phyloP scores from a whole-genome alignment of 2,329 filamentous ascomycete genomes.

The Sporothrix euskadiensis region DNA sequence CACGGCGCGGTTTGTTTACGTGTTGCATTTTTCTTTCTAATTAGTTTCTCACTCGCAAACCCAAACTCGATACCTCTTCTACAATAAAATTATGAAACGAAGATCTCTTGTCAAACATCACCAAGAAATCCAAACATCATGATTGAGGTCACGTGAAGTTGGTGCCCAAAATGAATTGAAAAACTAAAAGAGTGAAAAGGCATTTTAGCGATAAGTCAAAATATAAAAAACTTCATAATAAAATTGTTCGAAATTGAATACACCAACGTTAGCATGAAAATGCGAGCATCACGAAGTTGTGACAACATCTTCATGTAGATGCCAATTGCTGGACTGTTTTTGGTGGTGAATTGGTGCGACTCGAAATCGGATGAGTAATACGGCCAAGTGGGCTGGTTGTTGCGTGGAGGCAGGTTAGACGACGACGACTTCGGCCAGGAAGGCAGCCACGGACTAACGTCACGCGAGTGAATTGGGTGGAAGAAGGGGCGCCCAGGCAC shows the following conservation, averaged over 20 bases:
- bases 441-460: slow-evolving; percentile 34
- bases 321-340: background rate
- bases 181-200: background rate
- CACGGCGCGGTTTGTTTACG: background rate
- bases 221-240: too few relatives aligned
- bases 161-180: background rate
- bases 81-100: background rate
- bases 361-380: slow-evolving; percentile 22
- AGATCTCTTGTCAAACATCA: background rate
- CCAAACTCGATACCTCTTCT: slow-evolving; percentile 6
- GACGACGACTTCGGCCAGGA: slow-evolving; percentile 19
- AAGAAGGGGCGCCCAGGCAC: background rate
- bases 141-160: background rate
- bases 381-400: background rate
- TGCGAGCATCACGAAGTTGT: background rate
- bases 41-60: background rate
- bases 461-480: slow-evolving; percentile 25
- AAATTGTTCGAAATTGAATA: too few relatives aligned
- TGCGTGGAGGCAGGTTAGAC: background rate
- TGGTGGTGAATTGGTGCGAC: background rate
- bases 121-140: background rate
- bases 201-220: background rate
- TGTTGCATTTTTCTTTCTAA: background rate
- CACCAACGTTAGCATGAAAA: too few relatives aligned
- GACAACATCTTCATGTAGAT: background rate